Conservation (phyloP, 441 rosid species). For the Syzygium malaccense region DNA sequence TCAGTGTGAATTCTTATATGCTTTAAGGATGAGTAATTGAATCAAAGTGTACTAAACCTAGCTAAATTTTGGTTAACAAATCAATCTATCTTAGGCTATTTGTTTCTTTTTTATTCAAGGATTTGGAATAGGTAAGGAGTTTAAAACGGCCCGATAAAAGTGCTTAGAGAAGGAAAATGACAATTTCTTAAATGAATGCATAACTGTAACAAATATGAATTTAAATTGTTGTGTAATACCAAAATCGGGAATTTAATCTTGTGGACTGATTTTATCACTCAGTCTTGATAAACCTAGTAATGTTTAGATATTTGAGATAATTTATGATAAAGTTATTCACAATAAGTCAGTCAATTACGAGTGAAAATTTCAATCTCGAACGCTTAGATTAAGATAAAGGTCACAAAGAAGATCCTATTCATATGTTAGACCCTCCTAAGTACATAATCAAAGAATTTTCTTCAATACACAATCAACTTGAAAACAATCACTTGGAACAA, state of each 20-base stretch:
- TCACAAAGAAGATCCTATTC: background rate
- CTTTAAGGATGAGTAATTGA: background rate
- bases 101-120: background rate
- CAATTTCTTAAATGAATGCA: background rate
- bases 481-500: background rate
- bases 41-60: background rate
- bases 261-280: background rate
- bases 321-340: background rate
- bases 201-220: accelerated
- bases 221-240: background rate
- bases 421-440: background rate
- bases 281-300: background rate
- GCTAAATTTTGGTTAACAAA: background rate
- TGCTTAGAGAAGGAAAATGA: background rate
- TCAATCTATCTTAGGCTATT: background rate
- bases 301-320: background rate
- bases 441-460: background rate
- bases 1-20: background rate
- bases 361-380: background rate
- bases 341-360: background rate
- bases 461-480: background rate
- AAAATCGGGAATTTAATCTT: background rate
- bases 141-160: background rate
- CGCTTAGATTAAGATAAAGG: background rate
- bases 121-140: too few relatives aligned